These are phyloP conservation scores for Apiospora rasikravindrae DNA, from an alignment of 2,329 filamentous ascomycete genomes.

Conservation along the genomic window DNA sequence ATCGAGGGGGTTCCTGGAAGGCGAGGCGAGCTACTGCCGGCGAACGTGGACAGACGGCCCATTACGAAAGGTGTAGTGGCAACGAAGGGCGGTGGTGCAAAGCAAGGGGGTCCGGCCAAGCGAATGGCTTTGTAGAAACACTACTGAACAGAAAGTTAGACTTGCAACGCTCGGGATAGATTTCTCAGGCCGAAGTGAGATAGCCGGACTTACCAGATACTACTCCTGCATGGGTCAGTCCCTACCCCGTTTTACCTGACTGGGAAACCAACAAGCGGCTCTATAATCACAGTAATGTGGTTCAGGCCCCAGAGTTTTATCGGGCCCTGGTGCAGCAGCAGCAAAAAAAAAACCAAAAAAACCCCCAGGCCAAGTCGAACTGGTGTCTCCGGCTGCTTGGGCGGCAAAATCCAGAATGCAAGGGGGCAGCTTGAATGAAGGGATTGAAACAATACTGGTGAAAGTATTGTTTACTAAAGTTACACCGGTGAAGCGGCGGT, in stretches of 20 bases:
- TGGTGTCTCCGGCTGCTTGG: background rate
- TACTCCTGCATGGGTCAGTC: background rate
- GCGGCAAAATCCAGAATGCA: background rate
- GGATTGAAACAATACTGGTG: background rate
- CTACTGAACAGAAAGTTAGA: background rate
- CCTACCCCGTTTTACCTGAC: background rate
- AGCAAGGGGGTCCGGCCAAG: conserved; percentile 2
- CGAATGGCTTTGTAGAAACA: background rate
- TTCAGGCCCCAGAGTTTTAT: conserved; percentile 10
- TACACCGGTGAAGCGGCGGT: background rate
- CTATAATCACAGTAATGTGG: background rate
- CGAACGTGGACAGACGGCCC: conserved; percentile 18
- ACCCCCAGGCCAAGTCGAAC: background rate
- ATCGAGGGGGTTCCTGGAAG: conserved; percentile 26
- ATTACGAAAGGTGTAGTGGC: conserved; percentile 18
- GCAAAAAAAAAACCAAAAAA: background rate
- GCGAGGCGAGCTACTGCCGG: conserved; percentile 25
- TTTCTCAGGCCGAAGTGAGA: background rate
- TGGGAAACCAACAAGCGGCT: background rate
- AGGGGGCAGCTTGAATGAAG: background rate
- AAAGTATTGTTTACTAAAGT: background rate
- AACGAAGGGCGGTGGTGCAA: conserved; percentile 6
- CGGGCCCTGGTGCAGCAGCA: background rate
- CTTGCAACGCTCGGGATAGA: background rate
- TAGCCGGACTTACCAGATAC: background rate